Evolutionary conservation across 805 yeast species (phyloP).

Genomic region (Maudiozyma saulgeensis): DNA sequence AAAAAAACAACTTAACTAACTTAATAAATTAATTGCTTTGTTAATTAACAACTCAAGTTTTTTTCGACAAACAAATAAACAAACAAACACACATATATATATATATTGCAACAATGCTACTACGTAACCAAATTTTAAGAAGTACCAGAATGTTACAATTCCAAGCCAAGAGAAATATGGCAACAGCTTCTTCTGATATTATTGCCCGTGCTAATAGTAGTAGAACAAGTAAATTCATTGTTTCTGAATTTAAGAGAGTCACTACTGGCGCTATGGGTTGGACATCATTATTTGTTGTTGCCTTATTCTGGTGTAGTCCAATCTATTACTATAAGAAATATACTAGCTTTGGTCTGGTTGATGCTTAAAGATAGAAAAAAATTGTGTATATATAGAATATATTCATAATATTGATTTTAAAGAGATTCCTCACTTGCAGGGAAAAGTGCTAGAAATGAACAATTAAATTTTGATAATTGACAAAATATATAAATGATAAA

Average conservation of each 20-base stretch:
- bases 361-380: background rate
- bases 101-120: background rate
- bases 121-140: background rate
- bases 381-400: background rate
- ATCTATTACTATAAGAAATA: constrained; percentile 4
- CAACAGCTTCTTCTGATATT: background rate
- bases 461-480: background rate
- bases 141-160: constrained; percentile 1
- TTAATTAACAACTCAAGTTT: too few species aligned
- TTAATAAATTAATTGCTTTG: too few species aligned
- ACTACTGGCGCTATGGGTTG: constrained; percentile 14
- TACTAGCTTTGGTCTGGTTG: background rate
- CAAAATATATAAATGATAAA: background rate
- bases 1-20: too few species aligned
- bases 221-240: constrained; percentile 1
- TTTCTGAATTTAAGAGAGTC: constrained; percentile 19
- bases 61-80: too few species aligned
- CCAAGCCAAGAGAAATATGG: background rate
- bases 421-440: background rate
- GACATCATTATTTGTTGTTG: constrained; percentile 9
- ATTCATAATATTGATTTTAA: background rate
- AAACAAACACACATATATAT: background rate
- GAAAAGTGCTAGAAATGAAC: background rate
- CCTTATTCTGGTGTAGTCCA: constrained; percentile 24
- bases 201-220: background rate